phyloP scores from a whole-genome alignment of 2,329 filamentous ascomycete species.

The Dactylellina leptospora region DNA sequence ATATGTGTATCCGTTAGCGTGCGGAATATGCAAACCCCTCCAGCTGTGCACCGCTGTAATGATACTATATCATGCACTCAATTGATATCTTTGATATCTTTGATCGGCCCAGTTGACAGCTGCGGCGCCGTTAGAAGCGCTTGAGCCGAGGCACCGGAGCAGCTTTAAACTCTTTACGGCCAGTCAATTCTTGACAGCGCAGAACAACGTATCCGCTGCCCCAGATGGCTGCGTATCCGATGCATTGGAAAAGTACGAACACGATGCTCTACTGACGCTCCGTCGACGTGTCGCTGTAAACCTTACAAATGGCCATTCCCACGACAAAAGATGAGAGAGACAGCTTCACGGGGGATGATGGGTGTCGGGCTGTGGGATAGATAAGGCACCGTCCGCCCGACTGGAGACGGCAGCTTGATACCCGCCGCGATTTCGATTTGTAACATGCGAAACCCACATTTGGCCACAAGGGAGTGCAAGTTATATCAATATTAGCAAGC shows the following conservation, averaged over 20 bases:
- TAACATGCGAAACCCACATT: slow-evolving; percentile 10
- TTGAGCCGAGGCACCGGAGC: slow-evolving; percentile 30
- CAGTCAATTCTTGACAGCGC: slow-evolving; percentile 52
- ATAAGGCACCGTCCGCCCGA: slow-evolving; percentile 33
- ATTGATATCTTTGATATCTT: too few relatives aligned
- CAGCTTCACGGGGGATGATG: background rate
- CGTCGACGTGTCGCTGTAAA: slow-evolving; percentile 45
- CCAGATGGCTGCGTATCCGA: slow-evolving; percentile 20
- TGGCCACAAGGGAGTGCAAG: background rate
- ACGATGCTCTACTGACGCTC: slow-evolving; percentile 15
- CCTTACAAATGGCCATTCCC: background rate
- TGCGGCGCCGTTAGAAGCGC: slow-evolving; percentile 4
- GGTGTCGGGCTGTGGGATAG: slow-evolving; percentile 2
- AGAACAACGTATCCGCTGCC: slow-evolving; percentile 32
- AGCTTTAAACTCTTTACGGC: background rate
- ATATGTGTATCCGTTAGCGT: too few relatives aligned
- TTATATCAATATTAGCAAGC: background rate
- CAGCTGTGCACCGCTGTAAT: too few relatives aligned
- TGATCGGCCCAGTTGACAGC: too few relatives aligned
- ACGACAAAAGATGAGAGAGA: background rate
- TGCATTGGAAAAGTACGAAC: slow-evolving; percentile 20
- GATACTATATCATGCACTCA: too few relatives aligned
- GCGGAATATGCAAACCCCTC: too few relatives aligned
- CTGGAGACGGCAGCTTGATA: slow-evolving; percentile 6
- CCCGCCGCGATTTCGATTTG: slow-evolving; percentile 16